Evolutionary conservation across 805 yeast genomes (phyloP), one percentile per base, ranked within the genome.

Genomic region (Isabelozyma heimii): DNA sequence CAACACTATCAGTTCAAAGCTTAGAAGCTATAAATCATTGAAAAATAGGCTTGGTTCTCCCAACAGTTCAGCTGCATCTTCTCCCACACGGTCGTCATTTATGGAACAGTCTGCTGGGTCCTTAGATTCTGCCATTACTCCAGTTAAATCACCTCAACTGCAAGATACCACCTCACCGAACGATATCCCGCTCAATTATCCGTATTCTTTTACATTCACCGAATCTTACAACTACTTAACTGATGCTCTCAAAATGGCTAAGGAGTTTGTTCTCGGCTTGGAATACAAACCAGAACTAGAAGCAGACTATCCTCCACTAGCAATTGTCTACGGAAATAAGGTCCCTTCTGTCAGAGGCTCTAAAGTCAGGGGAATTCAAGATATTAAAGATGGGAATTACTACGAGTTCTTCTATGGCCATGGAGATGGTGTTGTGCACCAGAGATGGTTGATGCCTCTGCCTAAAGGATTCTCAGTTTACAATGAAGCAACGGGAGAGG

Each of bases 371-470:
- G 80, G 84, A 5, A 62, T 62, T 9, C 79, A 84, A 40, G 94
- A 83, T 37, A 83, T 91, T 50, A 76, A 70, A 49, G 75, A 78
- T 38, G 97, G 96, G 3, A 79, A 82, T 53, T 91, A 87, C 68
- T 82, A 79, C 53, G 85, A 88, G 57, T 86, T 89, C 57, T 82
- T 79, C 57, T 91, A 89, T 59, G 96, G 96, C 0, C 89, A 89
- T 4, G 97, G 97, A 13, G 97, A 91, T 64, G 97, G 97, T 40
- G 97, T 91, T 15, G 89, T 89, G 1, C 88, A 88, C 65, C 88
- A 86, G 55, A 81, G 81, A 53, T 86, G 91, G 87, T 67, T 88
- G 44, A 80, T 91, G 81, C 97, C 97, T 0, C 88, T 86, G 54
- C 69, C 69, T 40, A 76, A 77, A 52, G 95, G 92, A 0, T 90